Evolutionary conservation across 2,329 filamentous ascomycete genomes (phyloP), one percentile per base, ranked within the genome.

Genomic region (Pseudocercospora fijiensis): DNA sequence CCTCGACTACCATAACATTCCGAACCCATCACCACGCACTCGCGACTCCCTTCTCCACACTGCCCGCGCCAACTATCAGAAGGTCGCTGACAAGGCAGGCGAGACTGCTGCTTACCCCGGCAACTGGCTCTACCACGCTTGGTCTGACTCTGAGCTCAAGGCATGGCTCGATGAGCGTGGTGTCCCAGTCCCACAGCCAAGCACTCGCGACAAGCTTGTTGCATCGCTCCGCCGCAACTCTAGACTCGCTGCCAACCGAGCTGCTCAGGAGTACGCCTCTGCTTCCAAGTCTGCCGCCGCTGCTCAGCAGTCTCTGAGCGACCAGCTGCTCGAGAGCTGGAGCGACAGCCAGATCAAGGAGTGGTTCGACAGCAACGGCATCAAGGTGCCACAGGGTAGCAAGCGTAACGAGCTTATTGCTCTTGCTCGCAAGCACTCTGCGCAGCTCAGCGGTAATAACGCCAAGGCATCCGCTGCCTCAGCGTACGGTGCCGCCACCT

Each of bases 141-240:
- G 95, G 95, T 89, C 90, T 58, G 91, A 96, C 69, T 97, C 93
- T 69, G 94, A 97, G 57, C 81, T 96, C 67, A 98, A 98, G 83
- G 85, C 90, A 69, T 99, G 91, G 90, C 88, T 97, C 53, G 95
- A 98, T 73, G 88, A 89, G 70, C 87, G 92, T 70, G 95, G 95
- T 58, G 88, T 94, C 78, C 89, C 91, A 11, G 90, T 86, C 60
- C 94, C 95, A 65, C 94, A 98, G 77, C 90, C 92, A 28, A 86
- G 86, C 56, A 88, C 83, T 65, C 91, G 95, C 65, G 93, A 98
- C 79, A 92, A 91, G 78, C 84, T 98, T 58, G 88, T 99, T 75
- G 91, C 95, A 57, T 85, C 86, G 7, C 90, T 98, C 65, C 94
- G 95, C 73, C 93, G 95, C 70, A 96, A 97, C 80, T 90, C 93